These are phyloP conservation scores for Myxozyma neotropica DNA, from an alignment of 805 yeast genomes.

Conservation along the genomic window DNA sequence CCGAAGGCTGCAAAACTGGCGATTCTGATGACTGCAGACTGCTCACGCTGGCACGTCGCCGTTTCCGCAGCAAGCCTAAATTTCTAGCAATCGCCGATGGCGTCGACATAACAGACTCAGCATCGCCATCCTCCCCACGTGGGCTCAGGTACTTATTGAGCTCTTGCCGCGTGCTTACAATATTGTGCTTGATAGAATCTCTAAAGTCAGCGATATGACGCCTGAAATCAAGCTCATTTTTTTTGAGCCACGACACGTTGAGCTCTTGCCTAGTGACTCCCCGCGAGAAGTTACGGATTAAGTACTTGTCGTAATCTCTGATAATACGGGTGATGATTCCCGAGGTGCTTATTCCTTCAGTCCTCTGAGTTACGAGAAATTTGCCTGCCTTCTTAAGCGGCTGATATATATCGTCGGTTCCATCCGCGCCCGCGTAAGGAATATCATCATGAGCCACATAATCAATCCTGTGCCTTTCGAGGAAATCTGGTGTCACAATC, in stretches of 20 bases:
- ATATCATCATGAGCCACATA: conserved; percentile 97
- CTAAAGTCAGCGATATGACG: conserved; percentile 88
- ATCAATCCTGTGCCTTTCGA: conserved; percentile 79
- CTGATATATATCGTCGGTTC: conserved; percentile 85
- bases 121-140: conserved; percentile 32
- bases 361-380: conserved; percentile 92
- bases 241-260: conserved; percentile 96
- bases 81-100: conserved; percentile 12
- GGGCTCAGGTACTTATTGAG: conserved; percentile 68
- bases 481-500: conserved; percentile 83
- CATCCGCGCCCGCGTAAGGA: conserved; percentile 84
- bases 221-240: conserved; percentile 91
- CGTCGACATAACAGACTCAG: conserved; percentile 30
- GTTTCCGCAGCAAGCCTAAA: conserved; percentile 21
- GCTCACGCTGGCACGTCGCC: conserved; percentile 3
- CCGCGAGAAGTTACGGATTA: conserved; percentile 95
- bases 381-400: conserved; percentile 89
- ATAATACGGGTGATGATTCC: conserved; percentile 95
- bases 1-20: conserved; percentile 2
- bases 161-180: conserved; percentile 65
- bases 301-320: conserved; percentile 92
- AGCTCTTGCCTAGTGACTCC: conserved; percentile 96
- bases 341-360: conserved; percentile 94
- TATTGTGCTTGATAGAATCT: conserved; percentile 75
- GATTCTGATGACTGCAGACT: conserved; percentile 12